phyloP scores from a whole-genome alignment of 805 yeast species.

The Cyberlindnera amylophila region DNA sequence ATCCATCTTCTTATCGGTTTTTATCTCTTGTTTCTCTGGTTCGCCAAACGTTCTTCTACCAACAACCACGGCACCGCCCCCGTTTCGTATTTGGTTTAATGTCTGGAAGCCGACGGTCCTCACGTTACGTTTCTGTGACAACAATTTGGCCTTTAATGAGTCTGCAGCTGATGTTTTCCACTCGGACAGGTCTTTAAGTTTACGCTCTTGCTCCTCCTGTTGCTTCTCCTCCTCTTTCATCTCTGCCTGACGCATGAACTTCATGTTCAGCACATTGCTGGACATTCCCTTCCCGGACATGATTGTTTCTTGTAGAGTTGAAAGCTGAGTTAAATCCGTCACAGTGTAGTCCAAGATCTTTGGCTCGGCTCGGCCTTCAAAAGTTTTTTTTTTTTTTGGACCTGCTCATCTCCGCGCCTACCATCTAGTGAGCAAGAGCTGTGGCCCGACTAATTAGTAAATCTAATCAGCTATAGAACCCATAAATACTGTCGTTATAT shows the following conservation, averaged over 20 bases:
- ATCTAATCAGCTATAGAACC: too few species aligned
- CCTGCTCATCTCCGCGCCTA: too few species aligned
- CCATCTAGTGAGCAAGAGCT: too few species aligned
- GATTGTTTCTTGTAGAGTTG: too few species aligned
- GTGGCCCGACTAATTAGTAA: too few species aligned
- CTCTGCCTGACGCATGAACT: constrained; percentile 54
- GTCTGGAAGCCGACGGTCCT: constrained; percentile 40
- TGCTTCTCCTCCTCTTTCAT: constrained; percentile 31
- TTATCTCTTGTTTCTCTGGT: constrained; percentile 17
- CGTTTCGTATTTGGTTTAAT: constrained; percentile 29
- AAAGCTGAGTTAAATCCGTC: too few species aligned
- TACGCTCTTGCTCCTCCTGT: constrained; percentile 33
- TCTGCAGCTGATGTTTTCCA: constrained; percentile 28
- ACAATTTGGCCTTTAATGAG: constrained; percentile 27
- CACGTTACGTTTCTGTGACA: constrained; percentile 29
- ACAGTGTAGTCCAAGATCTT: too few species aligned
- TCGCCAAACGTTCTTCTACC: constrained; percentile 31
- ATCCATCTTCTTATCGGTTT: constrained; percentile 7
- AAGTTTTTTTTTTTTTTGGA: too few species aligned
- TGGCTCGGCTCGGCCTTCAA: too few species aligned
- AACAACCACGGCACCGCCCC: constrained; percentile 8
- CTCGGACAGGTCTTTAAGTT: constrained; percentile 40
- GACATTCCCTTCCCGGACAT: constrained; percentile 37
- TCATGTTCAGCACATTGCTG: constrained; percentile 79
- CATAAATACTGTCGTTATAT: too few species aligned